Percentiles rank a stretch among this genome's conserved stretches.
These are phyloP conservation scores for Beauveria sp. DNA, from an alignment of 2,329 filamentous ascomycete genomes.

Conservation along the genomic window DNA sequence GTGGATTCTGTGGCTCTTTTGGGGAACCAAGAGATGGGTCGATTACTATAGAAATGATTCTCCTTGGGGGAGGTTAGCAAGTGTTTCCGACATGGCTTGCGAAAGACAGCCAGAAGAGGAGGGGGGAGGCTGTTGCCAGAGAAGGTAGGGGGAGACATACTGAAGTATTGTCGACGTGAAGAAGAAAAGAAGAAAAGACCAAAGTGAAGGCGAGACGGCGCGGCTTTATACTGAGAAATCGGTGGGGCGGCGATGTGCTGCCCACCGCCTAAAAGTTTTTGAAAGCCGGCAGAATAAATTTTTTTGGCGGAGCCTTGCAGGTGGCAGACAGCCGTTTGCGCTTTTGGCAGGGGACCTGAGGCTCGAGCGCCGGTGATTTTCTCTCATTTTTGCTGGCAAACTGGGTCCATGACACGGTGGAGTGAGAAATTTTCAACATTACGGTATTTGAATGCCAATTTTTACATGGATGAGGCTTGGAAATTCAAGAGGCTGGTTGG, in stretches of 20 bases:
- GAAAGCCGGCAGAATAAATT: conserved; percentile 14
- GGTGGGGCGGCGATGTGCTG: conserved; percentile 14
- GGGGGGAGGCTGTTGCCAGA: background rate
- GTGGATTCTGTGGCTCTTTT: conserved; percentile 90
- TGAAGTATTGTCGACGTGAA: conserved; percentile 58
- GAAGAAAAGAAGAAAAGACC: conserved; percentile 41
- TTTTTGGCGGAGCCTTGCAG: background rate
- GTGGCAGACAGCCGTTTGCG: background rate
- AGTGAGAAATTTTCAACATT: background rate
- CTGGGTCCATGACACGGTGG: background rate
- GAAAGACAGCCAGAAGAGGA: conserved; percentile 2
- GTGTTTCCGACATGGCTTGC: background rate
- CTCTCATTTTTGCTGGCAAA: background rate
- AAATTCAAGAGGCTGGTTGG: background rate
- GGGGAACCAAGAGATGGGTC: conserved; percentile 83
- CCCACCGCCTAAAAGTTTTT: conserved; percentile 27
- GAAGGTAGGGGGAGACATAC: conserved; percentile 32
- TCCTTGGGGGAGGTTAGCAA: conserved; percentile 35
- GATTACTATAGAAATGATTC: conserved; percentile 99
- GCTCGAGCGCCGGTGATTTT: background rate
- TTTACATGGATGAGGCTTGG: background rate
- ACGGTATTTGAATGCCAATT: background rate
- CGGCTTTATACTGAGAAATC: conserved; percentile 33
- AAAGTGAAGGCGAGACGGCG: conserved; percentile 23
- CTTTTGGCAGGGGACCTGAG: background rate